Percentiles rank a stretch among this genome's conserved stretches.
Conservation (phyloP, 108 stramenopile genomes). For the Cyclotella distinguenda region DNA sequence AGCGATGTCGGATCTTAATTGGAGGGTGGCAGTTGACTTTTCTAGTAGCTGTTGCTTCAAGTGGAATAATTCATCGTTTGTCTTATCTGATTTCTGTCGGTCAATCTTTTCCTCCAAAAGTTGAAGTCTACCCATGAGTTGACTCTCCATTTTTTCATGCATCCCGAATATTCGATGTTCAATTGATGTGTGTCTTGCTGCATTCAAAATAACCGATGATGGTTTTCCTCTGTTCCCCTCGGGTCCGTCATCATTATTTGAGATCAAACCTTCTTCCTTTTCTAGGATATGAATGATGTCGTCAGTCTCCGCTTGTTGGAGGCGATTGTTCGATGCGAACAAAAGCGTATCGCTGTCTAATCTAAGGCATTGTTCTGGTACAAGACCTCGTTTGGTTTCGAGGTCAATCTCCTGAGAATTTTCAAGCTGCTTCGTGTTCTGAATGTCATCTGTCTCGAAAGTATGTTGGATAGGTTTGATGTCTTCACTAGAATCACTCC, state of each 20-base stretch:
- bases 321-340: too few species aligned
- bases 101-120: constrained; percentile 39
- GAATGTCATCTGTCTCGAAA: not conserved
- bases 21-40: constrained; percentile 24
- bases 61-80: constrained; percentile 5
- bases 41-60: constrained; percentile 16
- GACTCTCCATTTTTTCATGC: constrained; percentile 44
- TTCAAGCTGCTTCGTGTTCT: not conserved
- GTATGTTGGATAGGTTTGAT: not conserved
- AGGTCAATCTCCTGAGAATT: too few species aligned
- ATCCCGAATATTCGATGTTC: constrained; percentile 37
- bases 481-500: not conserved
- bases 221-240: too few species aligned
- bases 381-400: too few species aligned
- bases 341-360: too few species aligned
- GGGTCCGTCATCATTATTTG: too few species aligned
- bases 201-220: too few species aligned
- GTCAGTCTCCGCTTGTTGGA: too few species aligned
- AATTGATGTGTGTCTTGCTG: constrained; percentile 12
- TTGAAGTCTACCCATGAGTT: constrained; percentile 39
- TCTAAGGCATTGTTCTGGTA: too few species aligned
- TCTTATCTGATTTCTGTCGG: constrained; percentile 16
- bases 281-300: too few species aligned
- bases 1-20: constrained; percentile 36
- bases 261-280: too few species aligned